Conservation (phyloP, 495 filamentous ascomycete genomes). For the Talaromyces trachyspermus region DNA sequence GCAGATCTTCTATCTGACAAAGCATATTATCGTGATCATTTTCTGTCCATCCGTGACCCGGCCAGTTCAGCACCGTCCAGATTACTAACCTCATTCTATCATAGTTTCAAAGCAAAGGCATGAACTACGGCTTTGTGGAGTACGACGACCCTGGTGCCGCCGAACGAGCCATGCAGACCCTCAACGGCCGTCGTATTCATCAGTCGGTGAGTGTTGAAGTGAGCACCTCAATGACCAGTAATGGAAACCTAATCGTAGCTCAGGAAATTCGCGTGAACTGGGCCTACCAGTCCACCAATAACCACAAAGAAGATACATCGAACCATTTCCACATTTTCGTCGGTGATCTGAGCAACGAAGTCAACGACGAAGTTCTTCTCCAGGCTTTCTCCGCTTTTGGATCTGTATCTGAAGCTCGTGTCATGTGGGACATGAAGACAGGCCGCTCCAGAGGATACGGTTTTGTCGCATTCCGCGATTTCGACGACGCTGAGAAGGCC, state of each 20-base stretch:
- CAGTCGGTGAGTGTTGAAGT: constrained; percentile 63
- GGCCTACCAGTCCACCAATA: constrained; percentile 95
- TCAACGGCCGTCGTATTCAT: constrained; percentile 92
- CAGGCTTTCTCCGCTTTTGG: constrained; percentile 98
- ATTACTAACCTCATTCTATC: neutral
- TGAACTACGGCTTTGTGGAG: constrained; percentile 99
- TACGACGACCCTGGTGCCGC: constrained; percentile 96
- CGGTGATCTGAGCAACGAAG: constrained; percentile 95
- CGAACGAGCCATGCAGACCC: constrained; percentile 92
- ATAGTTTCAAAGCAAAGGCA: constrained; percentile 80
- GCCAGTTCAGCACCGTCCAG: no score
- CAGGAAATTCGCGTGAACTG: constrained; percentile 99
- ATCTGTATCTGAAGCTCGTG: constrained; percentile 93
- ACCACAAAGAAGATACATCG: constrained; percentile 95
- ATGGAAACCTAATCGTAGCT: constrained; percentile 10
- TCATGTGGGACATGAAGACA: constrained; percentile 99
- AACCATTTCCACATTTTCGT: constrained; percentile 99
- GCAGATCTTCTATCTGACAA: no score
- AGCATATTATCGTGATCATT: no score
- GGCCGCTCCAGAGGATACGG: constrained; percentile 95
- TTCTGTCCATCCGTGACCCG: no score
- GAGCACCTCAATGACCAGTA: constrained; percentile 4
- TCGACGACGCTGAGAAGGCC: constrained; percentile 89
- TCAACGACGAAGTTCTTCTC: constrained; percentile 91
- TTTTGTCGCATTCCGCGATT: constrained; percentile 96